Percentiles rank a stretch among this genome's conserved stretches.
Conservation (phyloP, 768 basidiomycete genomes). For the Trametes cinnabarina region DNA sequence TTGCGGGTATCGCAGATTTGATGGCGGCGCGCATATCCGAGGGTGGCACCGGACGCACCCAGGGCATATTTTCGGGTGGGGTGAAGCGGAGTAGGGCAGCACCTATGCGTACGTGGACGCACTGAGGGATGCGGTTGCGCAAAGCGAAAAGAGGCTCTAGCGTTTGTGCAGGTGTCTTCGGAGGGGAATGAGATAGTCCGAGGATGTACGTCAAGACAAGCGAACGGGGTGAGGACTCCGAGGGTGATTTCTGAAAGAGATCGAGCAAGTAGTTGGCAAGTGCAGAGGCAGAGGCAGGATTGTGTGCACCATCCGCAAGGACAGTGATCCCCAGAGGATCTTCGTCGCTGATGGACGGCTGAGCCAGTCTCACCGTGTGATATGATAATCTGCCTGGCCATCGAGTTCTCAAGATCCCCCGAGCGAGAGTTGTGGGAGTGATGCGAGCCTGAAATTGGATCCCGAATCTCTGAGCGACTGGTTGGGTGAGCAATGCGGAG, state of each 20-base stretch:
- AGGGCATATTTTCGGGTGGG: slow-evolving; percentile 90
- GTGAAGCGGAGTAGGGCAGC: slow-evolving; percentile 61
- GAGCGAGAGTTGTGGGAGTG: slow-evolving; percentile 45
- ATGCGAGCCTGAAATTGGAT: slow-evolving; percentile 40
- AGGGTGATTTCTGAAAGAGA: slow-evolving; percentile 32
- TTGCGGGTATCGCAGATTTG: slow-evolving; percentile 35
- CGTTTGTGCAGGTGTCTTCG: slow-evolving; percentile 74
- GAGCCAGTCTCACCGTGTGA: slow-evolving; percentile 37
- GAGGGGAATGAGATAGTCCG: slow-evolving; percentile 81
- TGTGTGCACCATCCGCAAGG: slow-evolving; percentile 94
- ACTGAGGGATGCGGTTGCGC: slow-evolving; percentile 9
- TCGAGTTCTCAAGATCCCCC: slow-evolving; percentile 55
- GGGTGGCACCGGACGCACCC: slow-evolving; percentile 70
- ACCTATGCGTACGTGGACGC: slow-evolving; percentile 27
- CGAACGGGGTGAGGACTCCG: slow-evolving; percentile 22
- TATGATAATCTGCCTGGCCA: slow-evolving; percentile 91
- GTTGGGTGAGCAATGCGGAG: slow-evolving; percentile 49
- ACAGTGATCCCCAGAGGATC: slow-evolving; percentile 35
- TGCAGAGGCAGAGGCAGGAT: slow-evolving; percentile 68
- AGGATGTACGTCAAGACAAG: slow-evolving; percentile 68
- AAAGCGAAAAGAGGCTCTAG: slow-evolving; percentile 62
- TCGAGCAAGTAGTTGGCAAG: slow-evolving; percentile 63
- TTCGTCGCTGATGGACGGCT: not conserved
- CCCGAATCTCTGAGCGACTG: slow-evolving; percentile 49
- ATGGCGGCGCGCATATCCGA: slow-evolving; percentile 49